phyloP scores from a whole-genome alignment of 2,329 filamentous ascomycete genomes.

The Calonectria naviculata region DNA sequence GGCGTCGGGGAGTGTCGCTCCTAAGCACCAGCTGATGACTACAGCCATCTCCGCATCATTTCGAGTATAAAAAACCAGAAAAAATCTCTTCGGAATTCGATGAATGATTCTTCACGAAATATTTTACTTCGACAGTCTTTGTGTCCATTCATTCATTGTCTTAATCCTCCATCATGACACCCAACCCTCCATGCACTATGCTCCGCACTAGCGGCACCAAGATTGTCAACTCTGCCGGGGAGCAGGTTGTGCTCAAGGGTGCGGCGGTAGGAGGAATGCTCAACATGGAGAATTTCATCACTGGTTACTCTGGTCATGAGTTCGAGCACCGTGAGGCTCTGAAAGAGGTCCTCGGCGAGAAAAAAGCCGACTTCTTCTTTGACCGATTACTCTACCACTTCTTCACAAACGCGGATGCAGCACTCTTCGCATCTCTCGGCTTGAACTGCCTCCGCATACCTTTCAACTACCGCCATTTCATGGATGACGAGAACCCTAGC shows the following conservation, averaged over 20 bases:
- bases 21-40: slow-evolving; percentile 14
- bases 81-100: not conserved
- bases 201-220: slow-evolving; percentile 43
- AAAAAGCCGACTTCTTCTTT: slow-evolving; percentile 71
- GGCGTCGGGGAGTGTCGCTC: slow-evolving; percentile 37
- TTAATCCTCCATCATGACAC: not conserved
- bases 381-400: slow-evolving; percentile 67
- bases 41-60: not conserved
- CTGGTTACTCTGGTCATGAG: slow-evolving; percentile 70
- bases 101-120: not conserved
- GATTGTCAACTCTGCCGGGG: slow-evolving; percentile 57
- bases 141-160: not conserved
- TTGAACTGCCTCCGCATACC: slow-evolving; percentile 70
- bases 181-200: slow-evolving; percentile 38
- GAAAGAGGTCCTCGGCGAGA: slow-evolving; percentile 59
- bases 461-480: slow-evolving; percentile 70
- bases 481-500: slow-evolving; percentile 62
- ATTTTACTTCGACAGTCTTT: not conserved
- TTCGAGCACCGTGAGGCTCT: slow-evolving; percentile 61
- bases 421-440: slow-evolving; percentile 65
- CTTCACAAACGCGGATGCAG: slow-evolving; percentile 68
- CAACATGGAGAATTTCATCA: slow-evolving; percentile 72
- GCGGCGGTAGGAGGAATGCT: slow-evolving; percentile 47
- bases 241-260: slow-evolving; percentile 56
- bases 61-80: not conserved